Percentiles rank a stretch among this genome's conserved stretches.
These are phyloP conservation scores for Hymenoscyphus linearis DNA, from an alignment of 2,329 filamentous ascomycete species.

Conservation along the genomic window DNA sequence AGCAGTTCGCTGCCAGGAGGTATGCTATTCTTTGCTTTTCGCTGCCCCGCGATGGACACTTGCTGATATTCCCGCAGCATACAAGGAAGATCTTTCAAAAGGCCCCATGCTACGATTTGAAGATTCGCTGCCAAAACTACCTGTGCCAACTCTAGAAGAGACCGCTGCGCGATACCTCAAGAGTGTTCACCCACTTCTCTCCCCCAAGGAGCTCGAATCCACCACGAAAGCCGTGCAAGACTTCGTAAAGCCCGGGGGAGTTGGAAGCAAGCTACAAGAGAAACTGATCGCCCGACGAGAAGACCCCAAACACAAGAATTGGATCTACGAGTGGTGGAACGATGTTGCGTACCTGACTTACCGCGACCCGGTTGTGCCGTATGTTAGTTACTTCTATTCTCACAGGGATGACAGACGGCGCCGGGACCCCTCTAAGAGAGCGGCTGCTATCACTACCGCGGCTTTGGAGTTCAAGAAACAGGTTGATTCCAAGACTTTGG, in stretches of 20 bases:
- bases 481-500: constrained; percentile 75
- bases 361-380: constrained; percentile 92
- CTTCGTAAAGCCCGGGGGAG: constrained; percentile 81
- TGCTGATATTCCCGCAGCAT: constrained; percentile 46
- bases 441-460: constrained; percentile 81
- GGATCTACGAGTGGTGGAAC: constrained; percentile 99
- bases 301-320: constrained; percentile 80
- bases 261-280: constrained; percentile 80
- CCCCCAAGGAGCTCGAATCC: constrained; percentile 59
- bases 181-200: constrained; percentile 70
- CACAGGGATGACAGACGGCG: constrained; percentile 88
- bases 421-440: constrained; percentile 84
- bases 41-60: constrained; percentile 10
- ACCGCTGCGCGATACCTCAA: constrained; percentile 77
- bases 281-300: constrained; percentile 75
- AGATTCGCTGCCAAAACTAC: constrained; percentile 74
- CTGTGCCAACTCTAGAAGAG: constrained; percentile 77
- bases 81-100: constrained; percentile 74
- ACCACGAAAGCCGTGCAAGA: constrained; percentile 82
- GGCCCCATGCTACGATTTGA: constrained; percentile 80
- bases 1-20: constrained; percentile 53
- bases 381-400: constrained; percentile 99
- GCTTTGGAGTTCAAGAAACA: constrained; percentile 91
- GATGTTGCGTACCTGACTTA: constrained; percentile 87
- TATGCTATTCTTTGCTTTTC: constrained; percentile 28